A percentile compares a stretch with the other conserved stretches of the same genome.
Conservation (phyloP, 1,284 basidiomycete species). For the Irpex rosettiformis region DNA sequence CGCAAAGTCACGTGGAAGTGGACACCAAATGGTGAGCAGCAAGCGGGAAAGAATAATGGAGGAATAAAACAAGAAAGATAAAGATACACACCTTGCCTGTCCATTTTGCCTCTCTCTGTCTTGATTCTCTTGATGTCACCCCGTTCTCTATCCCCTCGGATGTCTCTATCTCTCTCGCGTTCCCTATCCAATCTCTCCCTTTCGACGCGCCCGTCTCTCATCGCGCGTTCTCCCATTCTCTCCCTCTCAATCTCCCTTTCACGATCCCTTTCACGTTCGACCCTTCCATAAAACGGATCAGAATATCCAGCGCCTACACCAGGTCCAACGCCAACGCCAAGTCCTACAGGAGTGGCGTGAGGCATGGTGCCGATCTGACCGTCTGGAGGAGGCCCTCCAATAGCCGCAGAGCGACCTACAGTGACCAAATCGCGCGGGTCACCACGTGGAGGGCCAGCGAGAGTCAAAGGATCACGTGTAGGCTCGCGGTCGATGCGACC, state of each 20-base stretch:
- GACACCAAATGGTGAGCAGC: background rate
- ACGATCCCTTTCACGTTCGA: constrained; percentile 26
- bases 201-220: constrained; percentile 26
- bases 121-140: constrained; percentile 32
- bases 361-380: constrained; percentile 23
- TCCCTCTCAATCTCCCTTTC: constrained; percentile 31
- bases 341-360: constrained; percentile 25
- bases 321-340: constrained; percentile 27
- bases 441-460: constrained; percentile 14
- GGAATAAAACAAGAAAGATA: background rate
- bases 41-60: background rate
- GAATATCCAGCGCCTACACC: constrained; percentile 24
- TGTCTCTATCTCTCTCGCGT: constrained; percentile 16
- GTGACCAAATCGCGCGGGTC: constrained; percentile 21
- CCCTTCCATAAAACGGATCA: constrained; percentile 23
- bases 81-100: constrained; percentile 12
- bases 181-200: constrained; percentile 26
- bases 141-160: constrained; percentile 20
- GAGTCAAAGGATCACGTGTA: constrained; percentile 6
- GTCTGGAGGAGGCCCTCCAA: constrained; percentile 20
- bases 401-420: constrained; percentile 11
- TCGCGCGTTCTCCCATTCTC: constrained; percentile 22
- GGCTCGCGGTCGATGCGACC: constrained; percentile 11
- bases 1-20: background rate
- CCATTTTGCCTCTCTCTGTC: constrained; percentile 31